phyloP scores from a whole-genome alignment of 2,329 filamentous ascomycete genomes.

The Lasiodiplodia hormozganensis region DNA sequence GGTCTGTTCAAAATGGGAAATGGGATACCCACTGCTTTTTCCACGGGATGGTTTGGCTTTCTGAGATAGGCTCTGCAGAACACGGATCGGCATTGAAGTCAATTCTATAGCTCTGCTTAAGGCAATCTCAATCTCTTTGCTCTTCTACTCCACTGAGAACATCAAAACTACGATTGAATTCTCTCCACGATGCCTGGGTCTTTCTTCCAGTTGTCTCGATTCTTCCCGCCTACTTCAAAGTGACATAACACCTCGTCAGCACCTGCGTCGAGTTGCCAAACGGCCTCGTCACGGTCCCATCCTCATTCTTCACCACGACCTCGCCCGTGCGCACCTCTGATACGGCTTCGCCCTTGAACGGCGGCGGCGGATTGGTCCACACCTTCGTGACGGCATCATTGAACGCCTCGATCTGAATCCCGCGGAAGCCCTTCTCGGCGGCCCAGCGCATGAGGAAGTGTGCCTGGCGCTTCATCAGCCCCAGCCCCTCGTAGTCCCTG shows the following conservation, averaged over 20 bases:
- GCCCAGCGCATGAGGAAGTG: conserved; percentile 49
- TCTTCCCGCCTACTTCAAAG: conserved; percentile 33
- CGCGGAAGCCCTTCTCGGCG: conserved; percentile 40
- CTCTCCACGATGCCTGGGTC: background rate
- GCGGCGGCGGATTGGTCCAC: conserved; percentile 39
- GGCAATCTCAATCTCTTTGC: background rate
- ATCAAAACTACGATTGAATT: background rate
- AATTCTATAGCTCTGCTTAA: background rate
- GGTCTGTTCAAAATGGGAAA: background rate
- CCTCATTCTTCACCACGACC: conserved; percentile 37
- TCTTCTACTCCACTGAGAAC: background rate
- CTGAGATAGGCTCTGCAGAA: background rate
- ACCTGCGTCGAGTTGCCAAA: conserved; percentile 39
- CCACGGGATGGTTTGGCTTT: background rate
- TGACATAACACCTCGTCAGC: conserved; percentile 38
- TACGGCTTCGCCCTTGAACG: conserved; percentile 37
- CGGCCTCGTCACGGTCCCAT: conserved; percentile 27
- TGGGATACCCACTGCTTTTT: background rate
- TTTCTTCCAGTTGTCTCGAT: background rate
- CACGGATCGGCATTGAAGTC: background rate
- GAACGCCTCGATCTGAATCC: conserved; percentile 46
- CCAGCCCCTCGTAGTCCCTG: conserved; percentile 43
- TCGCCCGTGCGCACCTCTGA: conserved; percentile 37
- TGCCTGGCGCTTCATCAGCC: conserved; percentile 44
- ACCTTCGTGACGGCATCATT: conserved; percentile 41